Evolutionary conservation across 352 stramenopile genomes (phyloP).

Genomic region (Stramenopiles sp.): DNA sequence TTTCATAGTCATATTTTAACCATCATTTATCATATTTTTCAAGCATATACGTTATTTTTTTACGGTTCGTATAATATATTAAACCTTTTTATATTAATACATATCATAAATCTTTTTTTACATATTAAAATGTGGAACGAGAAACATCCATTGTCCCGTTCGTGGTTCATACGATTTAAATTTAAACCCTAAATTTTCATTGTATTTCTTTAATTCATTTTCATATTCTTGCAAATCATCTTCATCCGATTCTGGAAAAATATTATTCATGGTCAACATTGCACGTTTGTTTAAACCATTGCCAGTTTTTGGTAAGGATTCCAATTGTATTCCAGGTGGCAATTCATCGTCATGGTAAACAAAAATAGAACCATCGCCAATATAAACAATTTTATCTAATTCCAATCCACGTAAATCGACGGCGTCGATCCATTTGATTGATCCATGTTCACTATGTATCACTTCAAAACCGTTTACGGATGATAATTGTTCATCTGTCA

Average conservation of each 20-base stretch:
- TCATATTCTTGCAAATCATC: background rate
- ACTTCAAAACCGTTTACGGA: background rate
- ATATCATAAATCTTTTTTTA: too few relatives aligned
- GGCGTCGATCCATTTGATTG: background rate
- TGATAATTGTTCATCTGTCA: background rate
- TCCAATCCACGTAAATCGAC: background rate
- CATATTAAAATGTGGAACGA: background rate
- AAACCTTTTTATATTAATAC: too few relatives aligned
- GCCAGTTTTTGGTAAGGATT: background rate
- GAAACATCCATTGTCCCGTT: background rate
- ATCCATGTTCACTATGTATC: background rate
- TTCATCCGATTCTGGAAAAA: background rate
- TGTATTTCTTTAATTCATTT: background rate
- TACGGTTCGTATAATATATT: too few relatives aligned
- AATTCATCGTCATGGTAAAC: background rate
- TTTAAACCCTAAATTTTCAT: background rate
- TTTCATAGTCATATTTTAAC: too few relatives aligned
- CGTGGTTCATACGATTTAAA: background rate
- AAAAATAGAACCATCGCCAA: background rate
- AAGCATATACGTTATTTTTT: too few relatives aligned
- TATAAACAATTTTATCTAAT: background rate
- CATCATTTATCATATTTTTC: too few relatives aligned
- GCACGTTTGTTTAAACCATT: background rate
- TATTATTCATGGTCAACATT: background rate
- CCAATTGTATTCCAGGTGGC: background rate